phyloP scores from a whole-genome alignment of 305 asterid genomes.

The Ajuga reptans region DNA sequence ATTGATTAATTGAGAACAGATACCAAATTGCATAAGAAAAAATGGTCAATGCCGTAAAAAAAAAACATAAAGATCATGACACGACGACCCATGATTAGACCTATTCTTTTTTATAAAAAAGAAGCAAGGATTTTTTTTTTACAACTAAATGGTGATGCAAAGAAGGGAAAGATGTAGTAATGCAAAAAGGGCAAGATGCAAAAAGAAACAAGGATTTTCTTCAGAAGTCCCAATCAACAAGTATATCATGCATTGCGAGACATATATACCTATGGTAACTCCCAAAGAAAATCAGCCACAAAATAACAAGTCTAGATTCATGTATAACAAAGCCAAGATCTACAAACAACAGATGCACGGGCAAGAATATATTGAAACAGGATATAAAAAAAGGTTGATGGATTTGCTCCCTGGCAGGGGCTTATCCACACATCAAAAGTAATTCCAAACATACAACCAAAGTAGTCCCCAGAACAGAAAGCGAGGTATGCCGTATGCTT shows the following conservation, averaged over 20 bases:
- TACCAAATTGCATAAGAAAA: not conserved
- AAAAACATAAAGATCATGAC: not conserved
- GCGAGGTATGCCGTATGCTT: slow-evolving; percentile 7
- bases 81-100: not conserved
- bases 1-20: not conserved
- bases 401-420: not conserved
- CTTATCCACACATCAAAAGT: slow-evolving; percentile 7
- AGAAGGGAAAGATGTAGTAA: no score
- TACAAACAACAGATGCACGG: not conserved
- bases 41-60: not conserved
- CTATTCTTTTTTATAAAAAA: no score
- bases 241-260: slow-evolving; percentile 1
- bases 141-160: not conserved
- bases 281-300: not conserved
- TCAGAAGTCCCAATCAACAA: not conserved
- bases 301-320: not conserved
- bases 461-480: no score
- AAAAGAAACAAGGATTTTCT: no score
- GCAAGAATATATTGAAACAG: slow-evolving; percentile 1
- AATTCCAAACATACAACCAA: not conserved
- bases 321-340: not conserved
- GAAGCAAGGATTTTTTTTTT: no score
- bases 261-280: slow-evolving; percentile 5
- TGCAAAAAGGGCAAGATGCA: not conserved
- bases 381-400: not conserved